Evolutionary conservation across 805 yeast species (phyloP).

Genomic region (Pichia thaimueangensis): DNA sequence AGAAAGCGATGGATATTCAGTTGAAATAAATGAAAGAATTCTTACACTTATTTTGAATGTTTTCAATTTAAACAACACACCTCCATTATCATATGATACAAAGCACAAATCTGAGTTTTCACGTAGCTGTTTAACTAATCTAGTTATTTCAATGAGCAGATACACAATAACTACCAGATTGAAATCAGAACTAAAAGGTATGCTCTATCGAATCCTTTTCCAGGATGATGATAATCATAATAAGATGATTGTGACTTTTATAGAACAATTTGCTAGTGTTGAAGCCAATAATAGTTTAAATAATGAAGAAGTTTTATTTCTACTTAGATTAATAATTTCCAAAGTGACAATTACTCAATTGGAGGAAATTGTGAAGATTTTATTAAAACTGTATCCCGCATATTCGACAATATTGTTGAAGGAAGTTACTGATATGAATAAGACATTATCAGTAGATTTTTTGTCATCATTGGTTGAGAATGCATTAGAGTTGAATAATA

Average conservation of each 20-base stretch:
- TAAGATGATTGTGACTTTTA: slow-evolving; percentile 24
- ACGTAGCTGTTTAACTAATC: slow-evolving; percentile 20
- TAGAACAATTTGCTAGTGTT: slow-evolving; percentile 28
- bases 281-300: slow-evolving; percentile 12
- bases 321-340: slow-evolving; percentile 29
- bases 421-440: slow-evolving; percentile 44
- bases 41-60: slow-evolving; percentile 10
- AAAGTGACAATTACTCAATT: slow-evolving; percentile 33
- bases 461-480: slow-evolving; percentile 35
- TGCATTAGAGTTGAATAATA: slow-evolving; percentile 18
- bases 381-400: slow-evolving; percentile 34
- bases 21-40: slow-evolving; percentile 2
- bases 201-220: slow-evolving; percentile 26
- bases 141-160: slow-evolving; percentile 12
- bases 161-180: neutral
- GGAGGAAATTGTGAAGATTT: slow-evolving; percentile 42
- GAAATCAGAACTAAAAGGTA: slow-evolving; percentile 7
- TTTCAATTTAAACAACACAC: slow-evolving; percentile 22
- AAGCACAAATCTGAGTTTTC: slow-evolving; percentile 25
- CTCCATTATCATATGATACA: slow-evolving; percentile 20
- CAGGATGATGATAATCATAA: slow-evolving; percentile 20
- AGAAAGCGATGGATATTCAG: neutral
- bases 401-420: slow-evolving; percentile 39
- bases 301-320: slow-evolving; percentile 22
- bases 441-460: slow-evolving; percentile 48